Percentiles rank a stretch among this genome's conserved stretches.
Evolutionary conservation across 1,284 basidiomycete species (phyloP).

Genomic region (Puccinia horiana): DNA sequence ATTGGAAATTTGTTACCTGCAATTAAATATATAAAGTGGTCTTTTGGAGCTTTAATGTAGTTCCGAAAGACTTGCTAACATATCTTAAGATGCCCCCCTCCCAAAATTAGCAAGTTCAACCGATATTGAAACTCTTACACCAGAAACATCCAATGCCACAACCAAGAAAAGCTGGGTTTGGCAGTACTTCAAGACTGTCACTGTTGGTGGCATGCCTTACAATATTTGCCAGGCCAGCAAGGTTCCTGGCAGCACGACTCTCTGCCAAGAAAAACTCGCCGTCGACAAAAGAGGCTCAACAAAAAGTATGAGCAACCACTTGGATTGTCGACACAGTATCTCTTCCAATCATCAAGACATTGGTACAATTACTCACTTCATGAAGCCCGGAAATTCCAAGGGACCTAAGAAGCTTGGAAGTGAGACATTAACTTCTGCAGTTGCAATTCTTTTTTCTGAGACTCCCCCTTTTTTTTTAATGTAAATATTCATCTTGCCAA

Average conservation of each 20-base stretch:
- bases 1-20: too few species aligned
- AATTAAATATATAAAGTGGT: too few species aligned
- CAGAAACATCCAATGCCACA: not conserved
- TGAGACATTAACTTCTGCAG: not conserved
- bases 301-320: constrained; percentile 13
- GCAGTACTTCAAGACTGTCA: not conserved
- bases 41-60: too few species aligned
- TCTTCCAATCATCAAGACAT: not conserved
- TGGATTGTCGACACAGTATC: not conserved
- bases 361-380: not conserved
- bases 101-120: too few species aligned
- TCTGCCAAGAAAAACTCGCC: not conserved
- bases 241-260: not conserved
- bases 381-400: not conserved
- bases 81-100: too few species aligned
- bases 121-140: not conserved
- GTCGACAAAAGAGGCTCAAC: not conserved
- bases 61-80: not conserved
- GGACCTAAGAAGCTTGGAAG: not conserved
- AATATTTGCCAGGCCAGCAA: not conserved
- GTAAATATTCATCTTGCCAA: too few species aligned
- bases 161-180: not conserved
- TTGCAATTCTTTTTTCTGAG: not conserved
- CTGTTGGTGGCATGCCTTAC: not conserved
- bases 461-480: too few species aligned